Evolutionary conservation across 257 asterid genomes (phyloP).

Genomic region (Asclepias syriaca): DNA sequence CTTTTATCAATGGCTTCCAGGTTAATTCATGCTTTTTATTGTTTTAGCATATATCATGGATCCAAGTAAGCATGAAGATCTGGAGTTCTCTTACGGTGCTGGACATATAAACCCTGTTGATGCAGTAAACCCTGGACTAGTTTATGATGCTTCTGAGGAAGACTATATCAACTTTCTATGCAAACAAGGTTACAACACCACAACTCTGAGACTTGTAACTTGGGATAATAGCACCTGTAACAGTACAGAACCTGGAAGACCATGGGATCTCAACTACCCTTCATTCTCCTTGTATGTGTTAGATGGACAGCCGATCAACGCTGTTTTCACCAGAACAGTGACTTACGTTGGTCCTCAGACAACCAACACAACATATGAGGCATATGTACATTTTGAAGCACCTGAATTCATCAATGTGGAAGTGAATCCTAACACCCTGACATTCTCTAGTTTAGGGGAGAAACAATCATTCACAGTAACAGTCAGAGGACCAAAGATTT

Average conservation of each 20-base stretch:
- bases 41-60: conserved; percentile 3
- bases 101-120: conserved; percentile 13
- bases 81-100: conserved; percentile 16
- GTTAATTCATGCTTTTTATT: not conserved
- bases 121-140: conserved; percentile 14
- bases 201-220: not conserved
- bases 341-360: conserved; percentile 9
- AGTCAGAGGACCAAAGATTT: conserved; percentile 40
- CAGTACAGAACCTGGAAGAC: not conserved
- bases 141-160: conserved; percentile 10
- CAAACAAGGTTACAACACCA: conserved; percentile 16
- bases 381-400: not conserved
- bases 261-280: conserved; percentile 19
- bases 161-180: conserved; percentile 16
- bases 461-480: conserved; percentile 40
- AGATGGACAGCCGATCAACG: conserved; percentile 12
- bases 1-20: not conserved
- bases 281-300: conserved; percentile 5
- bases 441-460: conserved; percentile 43
- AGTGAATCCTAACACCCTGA: conserved; percentile 38
- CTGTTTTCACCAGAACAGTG: conserved; percentile 10
- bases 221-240: conserved; percentile 12
- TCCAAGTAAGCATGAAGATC: conserved; percentile 8
- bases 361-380: not conserved
- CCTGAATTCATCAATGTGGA: not conserved